Evolutionary conservation across 495 filamentous ascomycete species (phyloP).

Genomic region (Penicilliopsis zonata): DNA sequence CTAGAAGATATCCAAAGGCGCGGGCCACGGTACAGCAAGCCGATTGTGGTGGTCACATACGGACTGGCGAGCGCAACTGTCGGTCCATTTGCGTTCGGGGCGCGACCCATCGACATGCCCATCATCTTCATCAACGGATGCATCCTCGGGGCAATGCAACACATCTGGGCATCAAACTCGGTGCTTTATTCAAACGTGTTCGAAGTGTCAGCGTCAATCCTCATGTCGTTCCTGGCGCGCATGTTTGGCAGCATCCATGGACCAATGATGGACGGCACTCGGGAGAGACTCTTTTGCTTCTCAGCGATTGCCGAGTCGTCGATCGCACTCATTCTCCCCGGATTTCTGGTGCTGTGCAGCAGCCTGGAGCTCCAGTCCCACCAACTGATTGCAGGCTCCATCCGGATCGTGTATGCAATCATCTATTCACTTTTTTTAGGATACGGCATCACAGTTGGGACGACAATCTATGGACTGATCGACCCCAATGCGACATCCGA

Average conservation of each 20-base stretch:
- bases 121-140: constrained; percentile 74
- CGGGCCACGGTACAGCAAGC: constrained; percentile 49
- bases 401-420: constrained; percentile 88
- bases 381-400: constrained; percentile 77
- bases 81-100: constrained; percentile 79
- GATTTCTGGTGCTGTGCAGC: constrained; percentile 70
- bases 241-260: constrained; percentile 67
- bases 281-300: constrained; percentile 67
- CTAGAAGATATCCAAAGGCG: constrained; percentile 56
- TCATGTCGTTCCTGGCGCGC: constrained; percentile 75
- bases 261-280: constrained; percentile 17
- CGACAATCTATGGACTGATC: constrained; percentile 73
- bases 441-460: constrained; percentile 87
- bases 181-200: constrained; percentile 73
- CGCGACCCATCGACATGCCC: constrained; percentile 73
- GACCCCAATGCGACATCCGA: constrained; percentile 58
- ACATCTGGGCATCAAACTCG: constrained; percentile 61
- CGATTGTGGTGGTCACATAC: constrained; percentile 61
- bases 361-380: constrained; percentile 75
- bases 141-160: constrained; percentile 68
- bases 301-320: constrained; percentile 78
- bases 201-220: constrained; percentile 68
- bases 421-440: constrained; percentile 89
- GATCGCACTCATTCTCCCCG: constrained; percentile 85
- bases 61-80: constrained; percentile 66